Conservation (phyloP, 305 asterid species). For the Fraxinus platypoda region DNA sequence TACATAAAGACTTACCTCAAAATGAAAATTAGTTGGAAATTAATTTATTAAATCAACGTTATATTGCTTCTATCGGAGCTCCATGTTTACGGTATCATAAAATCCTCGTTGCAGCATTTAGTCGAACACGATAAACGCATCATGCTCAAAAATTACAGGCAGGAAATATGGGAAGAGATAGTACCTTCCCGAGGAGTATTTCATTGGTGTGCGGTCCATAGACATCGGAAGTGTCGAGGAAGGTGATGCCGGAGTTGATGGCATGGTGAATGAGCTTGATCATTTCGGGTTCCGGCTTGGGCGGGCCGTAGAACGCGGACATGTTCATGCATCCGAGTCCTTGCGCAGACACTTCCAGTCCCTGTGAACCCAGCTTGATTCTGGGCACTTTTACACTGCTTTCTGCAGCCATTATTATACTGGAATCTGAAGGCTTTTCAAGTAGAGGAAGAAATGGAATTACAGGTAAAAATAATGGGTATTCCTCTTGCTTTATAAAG, state of each 20-base stretch:
- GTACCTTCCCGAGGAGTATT: conserved; percentile 29
- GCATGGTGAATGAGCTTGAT: conserved; percentile 44
- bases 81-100: neutral
- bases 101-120: too few species aligned
- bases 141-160: too few species aligned
- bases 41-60: too few species aligned
- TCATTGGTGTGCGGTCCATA: conserved; percentile 54
- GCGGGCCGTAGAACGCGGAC: conserved; percentile 43
- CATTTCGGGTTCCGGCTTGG: conserved; percentile 48
- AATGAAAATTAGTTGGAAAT: too few species aligned
- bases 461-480: neutral
- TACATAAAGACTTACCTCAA: too few species aligned
- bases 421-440: neutral
- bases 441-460: neutral
- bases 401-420: neutral
- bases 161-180: neutral
- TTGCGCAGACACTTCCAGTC: conserved; percentile 46
- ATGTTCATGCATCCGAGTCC: conserved; percentile 56
- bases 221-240: conserved; percentile 46
- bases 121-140: too few species aligned
- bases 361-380: conserved; percentile 45
- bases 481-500: neutral
- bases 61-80: neutral
- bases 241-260: conserved; percentile 36
- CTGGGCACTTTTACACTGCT: conserved; percentile 27